Conservation (phyloP, 139 green algal genomes). For the Gonium pectorale region DNA sequence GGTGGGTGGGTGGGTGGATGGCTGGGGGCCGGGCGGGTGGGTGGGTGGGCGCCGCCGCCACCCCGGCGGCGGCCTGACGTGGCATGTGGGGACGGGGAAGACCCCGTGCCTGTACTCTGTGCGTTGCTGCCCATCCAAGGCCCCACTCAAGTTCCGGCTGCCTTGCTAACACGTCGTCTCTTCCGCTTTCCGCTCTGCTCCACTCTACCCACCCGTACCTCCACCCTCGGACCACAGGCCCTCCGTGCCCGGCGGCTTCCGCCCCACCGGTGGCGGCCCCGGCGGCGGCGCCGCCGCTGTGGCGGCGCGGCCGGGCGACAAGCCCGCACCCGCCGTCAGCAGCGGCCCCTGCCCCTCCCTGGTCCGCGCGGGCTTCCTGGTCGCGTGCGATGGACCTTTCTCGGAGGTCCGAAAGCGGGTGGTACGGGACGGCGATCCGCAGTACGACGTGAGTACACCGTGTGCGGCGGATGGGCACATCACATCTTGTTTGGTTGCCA, state of each 20-base stretch:
- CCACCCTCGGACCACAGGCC: no score
- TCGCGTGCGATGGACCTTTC: constrained; percentile 50
- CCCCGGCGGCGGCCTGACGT: background rate
- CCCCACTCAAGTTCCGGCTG: no score
- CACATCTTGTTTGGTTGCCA: no score
- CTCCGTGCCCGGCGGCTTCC: no score
- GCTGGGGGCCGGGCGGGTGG: background rate
- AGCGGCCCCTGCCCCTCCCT: background rate
- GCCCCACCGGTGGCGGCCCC: no score
- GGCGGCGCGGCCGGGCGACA: background rate
- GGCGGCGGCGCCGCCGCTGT: background rate
- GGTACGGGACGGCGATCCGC: constrained; percentile 44
- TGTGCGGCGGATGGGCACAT: no score
- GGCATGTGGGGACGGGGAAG: no score
- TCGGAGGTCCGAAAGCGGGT: constrained; percentile 30
- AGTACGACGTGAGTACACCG: constrained; percentile 47
- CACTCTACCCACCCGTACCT: no score
- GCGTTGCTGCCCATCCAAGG: no score
- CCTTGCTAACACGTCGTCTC: no score
- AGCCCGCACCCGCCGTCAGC: background rate
- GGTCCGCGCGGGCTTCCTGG: constrained; percentile 24
- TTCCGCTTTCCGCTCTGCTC: no score
- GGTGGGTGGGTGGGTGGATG: background rate
- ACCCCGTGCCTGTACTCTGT: no score
- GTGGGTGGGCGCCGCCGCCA: background rate